Percentiles rank a stretch among this genome's conserved stretches.
Conservation (phyloP, 495 filamentous ascomycete genomes). For the Friedmanniomyces simplex region DNA sequence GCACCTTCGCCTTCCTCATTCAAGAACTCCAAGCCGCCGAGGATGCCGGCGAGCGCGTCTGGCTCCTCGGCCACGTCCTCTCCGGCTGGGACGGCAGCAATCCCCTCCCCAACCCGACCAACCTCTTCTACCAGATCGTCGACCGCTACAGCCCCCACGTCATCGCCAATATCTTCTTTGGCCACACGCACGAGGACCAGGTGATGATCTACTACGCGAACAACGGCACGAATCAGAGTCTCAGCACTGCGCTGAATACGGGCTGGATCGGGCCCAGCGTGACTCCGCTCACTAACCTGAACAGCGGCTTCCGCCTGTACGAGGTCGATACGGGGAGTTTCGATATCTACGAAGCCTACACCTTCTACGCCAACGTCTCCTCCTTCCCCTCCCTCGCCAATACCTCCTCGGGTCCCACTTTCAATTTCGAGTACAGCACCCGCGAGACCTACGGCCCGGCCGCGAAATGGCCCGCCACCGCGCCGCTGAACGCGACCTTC, state of each 20-base stretch:
- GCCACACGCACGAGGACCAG: slow-evolving; percentile 32
- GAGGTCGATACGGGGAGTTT: slow-evolving; percentile 29
- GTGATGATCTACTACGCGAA: slow-evolving; percentile 32
- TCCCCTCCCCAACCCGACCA: slow-evolving; percentile 27
- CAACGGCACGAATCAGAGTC: slow-evolving; percentile 27
- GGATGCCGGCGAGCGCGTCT: slow-evolving; percentile 31
- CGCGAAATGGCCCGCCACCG: slow-evolving; percentile 36
- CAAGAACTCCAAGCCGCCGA: slow-evolving; percentile 32
- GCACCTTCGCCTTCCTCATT: slow-evolving; percentile 30
- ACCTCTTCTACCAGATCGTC: slow-evolving; percentile 33
- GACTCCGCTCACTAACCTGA: slow-evolving; percentile 30
- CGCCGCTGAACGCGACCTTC: slow-evolving; percentile 47
- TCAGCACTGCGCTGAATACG: slow-evolving; percentile 24
- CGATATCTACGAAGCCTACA: slow-evolving; percentile 31
- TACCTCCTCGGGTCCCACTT: slow-evolving; percentile 22
- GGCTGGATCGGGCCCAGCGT: slow-evolving; percentile 32
- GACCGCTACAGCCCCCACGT: slow-evolving; percentile 29
- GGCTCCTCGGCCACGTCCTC: slow-evolving; percentile 33
- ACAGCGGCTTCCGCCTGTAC: slow-evolving; percentile 31
- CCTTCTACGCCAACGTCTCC: slow-evolving; percentile 29
- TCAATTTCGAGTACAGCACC: slow-evolving; percentile 45
- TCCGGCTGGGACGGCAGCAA: slow-evolving; percentile 31
- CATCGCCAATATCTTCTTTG: slow-evolving; percentile 32
- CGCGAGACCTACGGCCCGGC: slow-evolving; percentile 41
- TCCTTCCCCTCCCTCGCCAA: slow-evolving; percentile 13